Evolutionary conservation across 495 filamentous ascomycete genomes (phyloP).

Genomic region (Tetracladium marchalianum): DNA sequence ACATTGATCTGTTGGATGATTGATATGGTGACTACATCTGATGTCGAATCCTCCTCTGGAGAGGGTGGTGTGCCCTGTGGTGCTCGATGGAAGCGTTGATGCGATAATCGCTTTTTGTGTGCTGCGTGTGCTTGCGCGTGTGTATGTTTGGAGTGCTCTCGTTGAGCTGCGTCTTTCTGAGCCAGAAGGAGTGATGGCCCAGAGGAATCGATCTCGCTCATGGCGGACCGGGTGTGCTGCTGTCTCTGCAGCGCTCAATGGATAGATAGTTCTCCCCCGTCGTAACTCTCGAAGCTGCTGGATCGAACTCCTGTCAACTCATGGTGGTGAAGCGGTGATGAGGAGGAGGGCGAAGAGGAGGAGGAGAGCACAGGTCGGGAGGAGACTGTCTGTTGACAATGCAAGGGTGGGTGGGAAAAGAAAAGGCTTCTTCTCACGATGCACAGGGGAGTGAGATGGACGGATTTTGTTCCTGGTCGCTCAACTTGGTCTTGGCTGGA

Average conservation of each 20-base stretch:
- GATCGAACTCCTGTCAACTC: conserved; percentile 10
- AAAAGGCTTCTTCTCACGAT: background rate
- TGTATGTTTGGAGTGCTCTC: conserved; percentile 12
- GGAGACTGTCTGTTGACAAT: background rate
- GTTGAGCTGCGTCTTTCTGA: conserved; percentile 16
- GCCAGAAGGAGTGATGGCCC: conserved; percentile 20
- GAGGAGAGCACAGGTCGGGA: background rate
- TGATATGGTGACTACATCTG: conserved; percentile 37
- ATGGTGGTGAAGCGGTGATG: background rate
- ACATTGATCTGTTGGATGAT: conserved; percentile 39
- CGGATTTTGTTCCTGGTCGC: background rate
- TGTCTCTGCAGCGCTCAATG: conserved; percentile 14
- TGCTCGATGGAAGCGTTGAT: background rate
- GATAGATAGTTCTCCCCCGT: background rate
- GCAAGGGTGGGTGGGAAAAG: no score
- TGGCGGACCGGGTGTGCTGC: conserved; percentile 9
- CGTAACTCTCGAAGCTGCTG: background rate
- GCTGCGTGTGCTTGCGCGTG: conserved; percentile 1
- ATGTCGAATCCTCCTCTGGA: conserved; percentile 14
- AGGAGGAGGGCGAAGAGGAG: background rate
- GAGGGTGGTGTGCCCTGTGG: no score
- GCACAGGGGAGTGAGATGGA: background rate
- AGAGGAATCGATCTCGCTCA: conserved; percentile 6
- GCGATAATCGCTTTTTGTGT: conserved; percentile 2
- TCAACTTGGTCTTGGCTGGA: no score